Conservation (phyloP, 805 yeast species). For the Isabelozyma gotoi region DNA sequence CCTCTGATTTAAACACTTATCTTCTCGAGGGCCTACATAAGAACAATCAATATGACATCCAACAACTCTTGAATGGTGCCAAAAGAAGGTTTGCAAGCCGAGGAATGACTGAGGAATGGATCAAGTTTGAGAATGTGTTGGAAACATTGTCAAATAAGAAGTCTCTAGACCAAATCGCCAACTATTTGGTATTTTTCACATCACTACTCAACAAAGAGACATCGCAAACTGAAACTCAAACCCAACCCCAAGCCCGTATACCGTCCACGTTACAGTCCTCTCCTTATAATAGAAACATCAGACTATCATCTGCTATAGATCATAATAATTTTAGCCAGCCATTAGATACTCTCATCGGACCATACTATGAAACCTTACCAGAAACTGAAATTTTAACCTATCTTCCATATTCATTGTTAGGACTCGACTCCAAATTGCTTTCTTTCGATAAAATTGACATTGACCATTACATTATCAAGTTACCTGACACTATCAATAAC, state of each 20-base stretch:
- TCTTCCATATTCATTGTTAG: conserved; percentile 57
- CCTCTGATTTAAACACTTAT: conserved; percentile 22
- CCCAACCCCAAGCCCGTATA: conserved; percentile 2
- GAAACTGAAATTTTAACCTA: conserved; percentile 40
- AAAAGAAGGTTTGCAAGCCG: conserved; percentile 24
- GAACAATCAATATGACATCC: conserved; percentile 12
- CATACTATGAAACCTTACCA: conserved; percentile 29
- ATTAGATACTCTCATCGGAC: conserved; percentile 13
- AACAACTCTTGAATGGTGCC: conserved; percentile 18
- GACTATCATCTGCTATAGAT: neutral
- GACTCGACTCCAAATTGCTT: conserved; percentile 59
- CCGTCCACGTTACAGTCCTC: conserved; percentile 8
- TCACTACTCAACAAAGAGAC: conserved; percentile 8
- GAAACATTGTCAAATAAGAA: conserved; percentile 26
- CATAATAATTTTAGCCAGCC: neutral
- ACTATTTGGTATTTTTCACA: conserved; percentile 33
- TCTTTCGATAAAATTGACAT: conserved; percentile 35
- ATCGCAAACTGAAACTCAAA: no score
- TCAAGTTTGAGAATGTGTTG: conserved; percentile 27
- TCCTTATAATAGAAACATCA: conserved; percentile 8
- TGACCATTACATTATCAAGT: conserved; percentile 16
- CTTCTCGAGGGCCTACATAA: conserved; percentile 5
- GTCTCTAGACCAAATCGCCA: conserved; percentile 30
- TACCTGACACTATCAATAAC: conserved; percentile 56
- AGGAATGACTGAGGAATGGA: conserved; percentile 31